Base-by-base conservation (phyloP, 2,329 filamentous ascomycete genomes). In the Alternaria hordeiaustralica region DNA sequence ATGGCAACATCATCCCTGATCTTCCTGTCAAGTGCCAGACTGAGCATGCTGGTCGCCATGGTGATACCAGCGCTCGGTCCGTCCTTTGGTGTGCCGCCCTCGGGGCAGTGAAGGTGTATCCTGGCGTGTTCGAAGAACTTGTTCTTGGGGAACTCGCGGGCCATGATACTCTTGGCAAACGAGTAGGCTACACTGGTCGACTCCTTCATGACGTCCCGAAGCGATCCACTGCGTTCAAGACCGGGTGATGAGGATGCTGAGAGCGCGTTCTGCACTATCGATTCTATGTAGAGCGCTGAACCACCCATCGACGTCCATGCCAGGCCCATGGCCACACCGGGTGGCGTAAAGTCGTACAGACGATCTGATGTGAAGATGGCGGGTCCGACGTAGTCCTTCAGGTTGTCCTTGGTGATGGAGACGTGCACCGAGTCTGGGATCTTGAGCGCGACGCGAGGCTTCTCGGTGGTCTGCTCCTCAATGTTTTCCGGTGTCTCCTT, bases 251-350 rank as follows among this genome's bases (percentile, higher is more conserved):
- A 95, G 61, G 87, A 87, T 26, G 90, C 86, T 11, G 89, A 89
- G 51, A 98, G 87, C 0, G 92, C 89, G 64, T 90, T 92, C 78
- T 99, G 94, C 55, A 99, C 84, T 66, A 99, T 98, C 1, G 94
- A 96, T 82, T 99, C 96, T 61, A 99, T 93, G 81, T 99, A 99
- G 79, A 99, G 90, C 55, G 96, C 96, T 5, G 96, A 93, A 63
- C 96, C 96, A 65, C 96, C 96, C 88, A 99, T 93, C 76, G 94
- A 93, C 8, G 96, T 99, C 96, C 96, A 99, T 8, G 96, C 96
- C 56, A 99, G 87, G 69, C 96, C 96, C 96, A 99, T 98, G 21
- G 94, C 92, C 15, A 99, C 96, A 81, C 96, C 96, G 2, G 96
- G 88, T 5, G 96, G 96, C 63, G 94, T 97, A 51, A 90, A 89